Evolutionary conservation across 192 early-diverging fungal genomes (phyloP), one percentile per base, ranked within the genome.

Genomic region (Chytriomyces sp.): DNA sequence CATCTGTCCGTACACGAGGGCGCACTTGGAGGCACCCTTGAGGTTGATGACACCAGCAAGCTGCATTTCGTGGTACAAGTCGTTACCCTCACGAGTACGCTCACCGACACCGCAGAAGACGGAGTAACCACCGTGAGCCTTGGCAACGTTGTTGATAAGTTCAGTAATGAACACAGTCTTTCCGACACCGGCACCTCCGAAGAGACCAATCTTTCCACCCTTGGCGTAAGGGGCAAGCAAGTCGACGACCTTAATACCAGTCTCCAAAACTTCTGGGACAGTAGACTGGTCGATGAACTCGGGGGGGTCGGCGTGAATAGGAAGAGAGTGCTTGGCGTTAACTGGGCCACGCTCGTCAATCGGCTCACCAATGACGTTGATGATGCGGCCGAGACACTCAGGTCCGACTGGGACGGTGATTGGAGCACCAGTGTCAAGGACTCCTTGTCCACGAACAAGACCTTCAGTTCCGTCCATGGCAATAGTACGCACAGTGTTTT

Each of bases 391-490:
- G 50, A 97, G 91, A 86, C 93, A 94, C 90, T 95, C 96, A 82
- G 91, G 92, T 77, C 96, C 96, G 80, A 94, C 95, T 46, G 96
- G 96, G 76, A 98, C 90, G 53, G 84, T 90, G 87, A 98, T 98
- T 77, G 96, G 95, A 66, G 90, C 80, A 79, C 96, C 96, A 67
- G 96, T 98, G 86, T 98, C 96, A 47, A 89, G 80, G 75, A 98
- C 96, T 62, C 91, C 86, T 89, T 98, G 96, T 67, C 96, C 96
- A 89, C 96, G 94, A 82, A 94, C 92, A 68, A 98, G 91, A 91
- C 96, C 94, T 84, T 98, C 95, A 77, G 96, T 98, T 86, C 95
- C 96, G 90, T 98, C 96, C 96, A 98, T 98, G 82, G 96, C 96
- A 94, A 98, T 98, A 81, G 94, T 95, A 80, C 96, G 94, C 81